Base-by-base conservation (phyloP, 116 monocot genomes). In the Phalaenopsis hybrid region DNA sequence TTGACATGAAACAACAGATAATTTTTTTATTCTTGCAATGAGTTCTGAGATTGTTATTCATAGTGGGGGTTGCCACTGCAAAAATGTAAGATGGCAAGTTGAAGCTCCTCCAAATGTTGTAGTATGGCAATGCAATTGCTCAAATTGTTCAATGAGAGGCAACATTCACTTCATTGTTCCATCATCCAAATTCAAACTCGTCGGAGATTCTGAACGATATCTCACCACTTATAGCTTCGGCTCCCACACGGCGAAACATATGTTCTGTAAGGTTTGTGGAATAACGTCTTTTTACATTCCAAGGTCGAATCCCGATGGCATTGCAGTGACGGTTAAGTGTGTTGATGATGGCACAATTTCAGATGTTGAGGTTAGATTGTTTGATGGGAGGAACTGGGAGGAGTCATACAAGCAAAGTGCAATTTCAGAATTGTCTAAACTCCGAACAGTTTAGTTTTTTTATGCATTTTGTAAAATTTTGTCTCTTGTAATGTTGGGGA, bases 261-360 rank as follows among this genome's bases (percentile, higher is more conserved):
- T 69, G 0, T 95, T 98, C 89, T 98, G 93, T 90, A 93, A 85
- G 81, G 28, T 95, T 50, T 98, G 93, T 59, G 95, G 98, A 76
- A 93, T 95, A 59, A 92, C 98, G 10, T 98, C 98, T 51, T 98
- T 98, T 81, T 98, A 98, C 74, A 55, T 86, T 4, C 93, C 98
- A 57, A 87, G 93, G 59, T 98, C 95, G 31, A 98, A 94, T 55
- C 95, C 92, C 11, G 95, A 98, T 77, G 95, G 95, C 16, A 68
- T 94, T 44, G 92, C 97, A 1, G 85, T 98, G 49, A 92, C 93
- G 18, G 89, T 89, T 75, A 91, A 83, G 51, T 94, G 95, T 49
- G 91, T 94, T 1, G 89, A 90, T 37, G 17, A 84, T 43, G 92
- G 95, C 34, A 98, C 93, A 12, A 68, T 98, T 70, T 48, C 44